Evolutionary conservation across 1,284 basidiomycete genomes (phyloP).

Genomic region (Vanrija sp.): DNA sequence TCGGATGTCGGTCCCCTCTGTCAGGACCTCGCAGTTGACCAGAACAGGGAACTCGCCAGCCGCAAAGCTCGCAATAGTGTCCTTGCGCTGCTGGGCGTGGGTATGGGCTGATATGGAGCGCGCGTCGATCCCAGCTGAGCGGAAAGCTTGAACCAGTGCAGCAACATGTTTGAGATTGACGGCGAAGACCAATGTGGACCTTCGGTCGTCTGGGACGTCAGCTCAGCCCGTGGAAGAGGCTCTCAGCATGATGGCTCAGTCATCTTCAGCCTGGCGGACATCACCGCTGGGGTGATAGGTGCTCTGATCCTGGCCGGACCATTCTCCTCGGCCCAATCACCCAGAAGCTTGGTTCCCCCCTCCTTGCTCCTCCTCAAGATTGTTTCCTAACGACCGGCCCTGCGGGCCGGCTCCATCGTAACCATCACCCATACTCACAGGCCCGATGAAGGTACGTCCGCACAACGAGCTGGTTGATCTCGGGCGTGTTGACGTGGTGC

Average conservation of each 20-base stretch:
- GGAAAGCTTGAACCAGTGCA: constrained; percentile 69
- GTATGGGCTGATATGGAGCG: constrained; percentile 73
- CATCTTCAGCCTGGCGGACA: too few relatives aligned
- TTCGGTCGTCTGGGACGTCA: constrained; percentile 55
- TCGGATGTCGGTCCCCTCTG: constrained; percentile 86
- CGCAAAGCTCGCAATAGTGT: constrained; percentile 66
- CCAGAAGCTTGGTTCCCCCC: too few relatives aligned
- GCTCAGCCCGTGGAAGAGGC: background rate
- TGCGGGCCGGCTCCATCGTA: too few relatives aligned
- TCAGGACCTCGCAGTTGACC: constrained; percentile 88
- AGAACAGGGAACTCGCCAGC: constrained; percentile 75
- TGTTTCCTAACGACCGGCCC: too few relatives aligned
- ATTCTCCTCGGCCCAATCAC: too few relatives aligned
- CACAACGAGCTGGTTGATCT: constrained; percentile 71
- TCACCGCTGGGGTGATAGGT: too few relatives aligned
- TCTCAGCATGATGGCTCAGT: too few relatives aligned
- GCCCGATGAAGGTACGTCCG: constrained; percentile 77
- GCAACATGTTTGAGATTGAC: constrained; percentile 81
- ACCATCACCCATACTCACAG: too few relatives aligned
- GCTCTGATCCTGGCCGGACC: too few relatives aligned
- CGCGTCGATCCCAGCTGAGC: constrained; percentile 76
- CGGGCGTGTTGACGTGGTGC: constrained; percentile 70
- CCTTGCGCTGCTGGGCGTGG: constrained; percentile 61
- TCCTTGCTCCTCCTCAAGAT: too few relatives aligned
- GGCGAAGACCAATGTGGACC: constrained; percentile 87